Evolutionary conservation across 805 yeast genomes (phyloP).

Genomic region (Barnettozyma sucrosica): DNA sequence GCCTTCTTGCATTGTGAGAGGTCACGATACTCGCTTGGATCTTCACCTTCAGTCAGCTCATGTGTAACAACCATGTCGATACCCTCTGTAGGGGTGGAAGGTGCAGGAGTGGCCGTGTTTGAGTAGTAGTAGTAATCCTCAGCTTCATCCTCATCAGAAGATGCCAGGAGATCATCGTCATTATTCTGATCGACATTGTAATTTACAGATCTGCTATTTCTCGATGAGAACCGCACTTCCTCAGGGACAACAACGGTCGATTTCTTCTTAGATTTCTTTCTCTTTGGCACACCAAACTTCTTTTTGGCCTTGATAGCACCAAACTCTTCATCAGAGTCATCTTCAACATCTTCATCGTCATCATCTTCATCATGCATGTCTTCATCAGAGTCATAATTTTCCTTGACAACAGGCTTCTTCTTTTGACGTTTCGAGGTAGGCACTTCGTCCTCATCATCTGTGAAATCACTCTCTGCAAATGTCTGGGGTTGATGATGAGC

Average conservation of each 20-base stretch:
- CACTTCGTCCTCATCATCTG: conserved; percentile 25
- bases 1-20: conserved; percentile 52
- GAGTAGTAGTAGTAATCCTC: conserved; percentile 20
- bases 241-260: conserved; percentile 23
- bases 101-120: conserved; percentile 23
- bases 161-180: conserved; percentile 37
- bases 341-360: conserved; percentile 27
- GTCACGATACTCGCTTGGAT: conserved; percentile 28
- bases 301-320: conserved; percentile 27
- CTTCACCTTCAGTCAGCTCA: conserved; percentile 35
- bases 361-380: conserved; percentile 22
- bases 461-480: conserved; percentile 16
- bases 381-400: conserved; percentile 14
- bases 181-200: conserved; percentile 66
- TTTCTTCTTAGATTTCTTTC: conserved; percentile 18
- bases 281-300: conserved; percentile 20
- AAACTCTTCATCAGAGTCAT: conserved; percentile 35
- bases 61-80: conserved; percentile 53
- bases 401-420: conserved; percentile 21
- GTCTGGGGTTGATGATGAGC: conserved; percentile 19
- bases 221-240: conserved; percentile 72
- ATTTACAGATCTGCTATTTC: conserved; percentile 61
- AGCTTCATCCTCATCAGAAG: conserved; percentile 28
- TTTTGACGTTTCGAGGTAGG: conserved; percentile 21
- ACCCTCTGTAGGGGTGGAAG: conserved; percentile 24